phyloP scores from a whole-genome alignment of 306 rosid genomes.

The Oemleria cerasiformis region DNA sequence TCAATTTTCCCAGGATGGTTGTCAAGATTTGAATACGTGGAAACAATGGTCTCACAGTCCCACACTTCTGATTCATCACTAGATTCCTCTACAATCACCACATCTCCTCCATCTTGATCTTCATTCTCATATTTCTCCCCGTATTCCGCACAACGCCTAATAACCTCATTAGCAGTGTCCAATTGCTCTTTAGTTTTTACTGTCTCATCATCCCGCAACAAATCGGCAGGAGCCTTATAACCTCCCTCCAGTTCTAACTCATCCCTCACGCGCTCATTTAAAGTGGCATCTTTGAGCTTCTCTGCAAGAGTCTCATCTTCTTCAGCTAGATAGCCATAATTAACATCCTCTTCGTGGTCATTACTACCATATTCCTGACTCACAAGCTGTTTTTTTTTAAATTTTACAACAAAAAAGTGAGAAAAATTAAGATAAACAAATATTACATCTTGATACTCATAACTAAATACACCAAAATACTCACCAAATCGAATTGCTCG shows the following conservation, averaged over 20 bases:
- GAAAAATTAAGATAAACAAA: conserved; percentile 10
- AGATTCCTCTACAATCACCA: conserved; percentile 58
- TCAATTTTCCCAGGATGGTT: conserved; percentile 82
- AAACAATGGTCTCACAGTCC: conserved; percentile 91
- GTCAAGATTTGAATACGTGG: conserved; percentile 79
- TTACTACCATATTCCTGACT: conserved; percentile 58
- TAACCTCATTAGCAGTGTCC: conserved; percentile 54
- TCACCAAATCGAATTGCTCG: conserved; percentile 79
- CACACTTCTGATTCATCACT: conserved; percentile 86
- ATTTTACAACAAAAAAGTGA: conserved; percentile 17
- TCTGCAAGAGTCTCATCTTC: conserved; percentile 63
- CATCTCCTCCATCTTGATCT: conserved; percentile 43
- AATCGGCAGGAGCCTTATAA: conserved; percentile 76
- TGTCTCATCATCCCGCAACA: conserved; percentile 38
- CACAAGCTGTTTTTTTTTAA: conserved; percentile 45
- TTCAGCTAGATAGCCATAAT: conserved; percentile 42
- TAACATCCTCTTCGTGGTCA: conserved; percentile 24
- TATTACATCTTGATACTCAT: neutral
- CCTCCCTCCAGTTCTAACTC: conserved; percentile 43
- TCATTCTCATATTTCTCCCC: conserved; percentile 73
- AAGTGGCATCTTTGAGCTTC: conserved; percentile 50
- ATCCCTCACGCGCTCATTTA: conserved; percentile 38
- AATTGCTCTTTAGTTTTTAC: conserved; percentile 38
- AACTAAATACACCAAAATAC: conserved; percentile 19
- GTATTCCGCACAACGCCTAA: conserved; percentile 71